phyloP scores from a whole-genome alignment of 2,329 filamentous ascomycete genomes.

The Trichoderma guizhouense region DNA sequence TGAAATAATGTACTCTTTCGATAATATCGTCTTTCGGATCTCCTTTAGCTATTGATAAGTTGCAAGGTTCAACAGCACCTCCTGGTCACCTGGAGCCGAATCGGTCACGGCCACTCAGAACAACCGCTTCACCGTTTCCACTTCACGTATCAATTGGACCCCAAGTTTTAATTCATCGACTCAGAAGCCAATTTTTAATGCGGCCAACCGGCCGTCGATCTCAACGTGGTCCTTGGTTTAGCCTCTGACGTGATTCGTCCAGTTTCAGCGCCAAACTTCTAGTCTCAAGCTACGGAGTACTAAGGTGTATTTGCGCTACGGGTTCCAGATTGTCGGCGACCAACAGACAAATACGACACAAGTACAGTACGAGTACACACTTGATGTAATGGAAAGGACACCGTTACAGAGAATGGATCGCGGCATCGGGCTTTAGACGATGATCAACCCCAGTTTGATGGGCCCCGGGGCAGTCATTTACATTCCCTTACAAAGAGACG shows the following conservation, averaged over 20 bases:
- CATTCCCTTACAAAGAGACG: background rate
- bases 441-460: background rate
- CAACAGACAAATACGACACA: background rate
- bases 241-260: background rate
- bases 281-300: background rate
- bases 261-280: background rate
- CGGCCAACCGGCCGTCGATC: background rate
- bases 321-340: constrained; percentile 13
- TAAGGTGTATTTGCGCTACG: background rate
- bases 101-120: background rate
- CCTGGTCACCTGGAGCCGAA: background rate
- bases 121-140: background rate
- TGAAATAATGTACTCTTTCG: background rate
- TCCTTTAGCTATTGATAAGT: background rate
- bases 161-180: background rate
- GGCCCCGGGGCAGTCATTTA: background rate
- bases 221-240: background rate
- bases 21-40: background rate
- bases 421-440: background rate
- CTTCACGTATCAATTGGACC: background rate
- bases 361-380: background rate
- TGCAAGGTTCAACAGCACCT: background rate
- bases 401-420: background rate
- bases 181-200: background rate
- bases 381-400: background rate